Percentiles rank a stretch among this genome's conserved stretches.
phyloP scores from a whole-genome alignment of 768 basidiomycete species.

The Neoboletus subvelutipes region DNA sequence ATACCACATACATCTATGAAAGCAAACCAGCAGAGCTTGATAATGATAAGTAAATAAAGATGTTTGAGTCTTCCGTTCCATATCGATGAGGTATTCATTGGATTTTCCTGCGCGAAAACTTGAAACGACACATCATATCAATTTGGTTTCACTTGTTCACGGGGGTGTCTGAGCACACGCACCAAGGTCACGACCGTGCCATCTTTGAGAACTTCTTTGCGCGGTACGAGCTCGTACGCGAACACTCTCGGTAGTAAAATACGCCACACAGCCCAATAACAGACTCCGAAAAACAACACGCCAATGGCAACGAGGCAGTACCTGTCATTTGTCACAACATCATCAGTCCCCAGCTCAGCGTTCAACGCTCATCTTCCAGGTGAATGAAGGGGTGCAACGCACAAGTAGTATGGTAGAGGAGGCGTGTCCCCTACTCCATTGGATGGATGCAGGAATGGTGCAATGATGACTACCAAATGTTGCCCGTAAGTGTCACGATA shows the following conservation, averaged over 20 bases:
- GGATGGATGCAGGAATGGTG: slow-evolving; percentile 54
- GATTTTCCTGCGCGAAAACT: slow-evolving; percentile 12
- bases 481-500: slow-evolving; percentile 11
- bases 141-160: too few relatives aligned
- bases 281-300: slow-evolving; percentile 43
- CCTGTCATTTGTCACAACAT: slow-evolving; percentile 22
- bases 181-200: slow-evolving; percentile 57
- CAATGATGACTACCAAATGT: slow-evolving; percentile 43
- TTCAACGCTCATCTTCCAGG: too few relatives aligned
- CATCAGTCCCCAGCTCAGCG: slow-evolving; percentile 18
- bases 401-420: slow-evolving; percentile 59
- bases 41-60: background rate
- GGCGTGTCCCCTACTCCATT: slow-evolving; percentile 59
- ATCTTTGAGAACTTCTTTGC: slow-evolving; percentile 48
- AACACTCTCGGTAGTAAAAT: slow-evolving; percentile 48
- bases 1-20: background rate
- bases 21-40: background rate
- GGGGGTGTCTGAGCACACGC: slow-evolving; percentile 12
- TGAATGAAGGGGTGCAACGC: too few relatives aligned
- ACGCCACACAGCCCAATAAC: slow-evolving; percentile 57
- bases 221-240: slow-evolving; percentile 45
- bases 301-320: slow-evolving; percentile 56
- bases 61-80: background rate
- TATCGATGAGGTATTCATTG: background rate
- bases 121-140: background rate